Evolutionary conservation across 2,329 filamentous ascomycete species (phyloP), one percentile per base, ranked within the genome.

Genomic region (Neofusicoccum laricinum): DNA sequence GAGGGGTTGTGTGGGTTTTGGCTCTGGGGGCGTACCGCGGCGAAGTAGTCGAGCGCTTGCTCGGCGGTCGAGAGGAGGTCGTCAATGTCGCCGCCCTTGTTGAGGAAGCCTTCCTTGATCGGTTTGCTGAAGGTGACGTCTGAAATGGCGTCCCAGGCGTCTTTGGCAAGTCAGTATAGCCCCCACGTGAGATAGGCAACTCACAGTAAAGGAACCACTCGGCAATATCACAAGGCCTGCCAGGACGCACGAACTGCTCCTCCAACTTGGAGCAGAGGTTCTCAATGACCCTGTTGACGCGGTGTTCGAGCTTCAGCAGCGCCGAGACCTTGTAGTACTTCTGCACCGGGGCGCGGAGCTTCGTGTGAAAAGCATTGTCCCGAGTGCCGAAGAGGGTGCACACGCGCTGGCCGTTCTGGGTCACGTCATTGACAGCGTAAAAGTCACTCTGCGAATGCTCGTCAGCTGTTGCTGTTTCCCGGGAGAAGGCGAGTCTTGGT

Each of bases 191-290:
- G n/a, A n/a, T n/a, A n/a, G n/a, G n/a, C n/a, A n/a, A n/a, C 25
- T 71, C 67, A 63, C 74, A 73, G 61, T 67, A 75, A 6, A 69
- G 73, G 36, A 75, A 71, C 73, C 72, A 75, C 36, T 74, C 70
- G 3, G 70, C 68, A 30, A 75, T 72, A 64, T 74, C 72, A 66
- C 71, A 73, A 2, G 71, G 69, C 59, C 71, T 71, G 32, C 68
- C 69, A 25, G 66, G 51, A 17, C 65, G 50, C 51, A 73, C 68
- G 64, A 72, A 75, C 11, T 71, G 65, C 10, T 66, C 64, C 50
- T 75, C 72, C 2, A 75, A 68, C 58, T 72, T 63, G 7, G 62
- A 14, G 48, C 70, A 71, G 4, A 74, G 65, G 7, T 64, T 64
- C 32, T 65, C 64, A 0, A 74, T 49, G n/a, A 71, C 68, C 14